Evolutionary conservation across 371 early-diverging fungal genomes (phyloP).

Genomic region (Batrachochytrium dendrobatidis): DNA sequence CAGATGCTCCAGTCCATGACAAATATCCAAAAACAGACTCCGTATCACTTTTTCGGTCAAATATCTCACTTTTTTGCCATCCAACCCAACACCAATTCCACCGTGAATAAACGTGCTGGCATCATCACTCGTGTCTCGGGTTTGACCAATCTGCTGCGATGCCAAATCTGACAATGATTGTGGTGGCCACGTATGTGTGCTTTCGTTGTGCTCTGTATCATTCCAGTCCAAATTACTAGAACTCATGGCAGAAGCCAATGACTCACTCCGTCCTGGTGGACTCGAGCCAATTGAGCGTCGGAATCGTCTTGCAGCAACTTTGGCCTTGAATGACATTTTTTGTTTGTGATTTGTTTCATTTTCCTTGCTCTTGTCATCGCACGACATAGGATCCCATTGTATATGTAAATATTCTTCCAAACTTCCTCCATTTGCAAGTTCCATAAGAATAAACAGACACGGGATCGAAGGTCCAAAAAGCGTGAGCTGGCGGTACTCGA

Average conservation of each 20-base stretch:
- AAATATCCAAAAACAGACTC: conserved; percentile 81
- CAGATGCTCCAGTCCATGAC: conserved; percentile 77
- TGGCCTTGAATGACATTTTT: too few relatives aligned
- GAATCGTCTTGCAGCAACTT: too few relatives aligned
- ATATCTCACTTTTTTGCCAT: conserved; percentile 28
- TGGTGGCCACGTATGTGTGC: too few relatives aligned
- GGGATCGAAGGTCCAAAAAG: conserved; percentile 87
- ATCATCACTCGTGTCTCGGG: neutral
- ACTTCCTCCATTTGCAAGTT: conserved; percentile 93
- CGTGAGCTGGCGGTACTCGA: conserved; percentile 73
- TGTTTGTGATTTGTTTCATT: too few relatives aligned
- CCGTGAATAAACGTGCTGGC: conserved; percentile 19
- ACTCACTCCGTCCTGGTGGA: too few relatives aligned
- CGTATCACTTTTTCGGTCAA: conserved; percentile 67
- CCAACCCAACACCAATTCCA: conserved; percentile 27
- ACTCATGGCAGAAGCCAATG: too few relatives aligned
- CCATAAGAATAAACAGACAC: conserved; percentile 94
- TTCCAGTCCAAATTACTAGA: too few relatives aligned
- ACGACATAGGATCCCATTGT: conserved; percentile 22
- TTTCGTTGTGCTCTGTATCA: too few relatives aligned
- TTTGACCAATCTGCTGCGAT: neutral
- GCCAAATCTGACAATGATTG: too few relatives aligned
- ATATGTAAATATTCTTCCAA: conserved; percentile 78
- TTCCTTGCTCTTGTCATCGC: too few relatives aligned
- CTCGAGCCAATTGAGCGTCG: too few relatives aligned